Percentiles rank a stretch among this genome's conserved stretches.
Conservation (phyloP, 257 asterid genomes). For the Nicotiana undulata region DNA sequence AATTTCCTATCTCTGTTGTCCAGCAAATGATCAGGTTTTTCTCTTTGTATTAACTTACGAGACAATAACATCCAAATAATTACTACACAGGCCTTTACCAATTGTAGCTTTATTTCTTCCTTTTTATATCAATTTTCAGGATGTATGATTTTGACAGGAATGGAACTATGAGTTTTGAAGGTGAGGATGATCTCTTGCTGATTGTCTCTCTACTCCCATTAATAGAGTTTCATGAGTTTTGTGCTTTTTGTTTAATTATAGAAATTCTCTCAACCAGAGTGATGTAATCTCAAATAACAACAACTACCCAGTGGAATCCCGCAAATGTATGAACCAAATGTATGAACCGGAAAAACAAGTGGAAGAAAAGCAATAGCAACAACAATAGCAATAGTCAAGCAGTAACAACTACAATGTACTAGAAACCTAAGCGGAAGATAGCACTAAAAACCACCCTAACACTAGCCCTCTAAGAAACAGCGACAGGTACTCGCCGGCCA, state of each 20-base stretch:
- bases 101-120: background rate
- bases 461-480: too few relatives aligned
- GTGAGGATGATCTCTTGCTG: conserved; percentile 15
- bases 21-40: conserved; percentile 77
- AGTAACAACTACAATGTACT: too few relatives aligned
- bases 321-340: too few relatives aligned
- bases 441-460: too few relatives aligned
- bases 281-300: background rate
- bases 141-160: conserved; percentile 74
- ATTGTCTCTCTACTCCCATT: background rate
- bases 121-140: conserved; percentile 30
- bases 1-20: conserved; percentile 58
- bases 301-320: too few relatives aligned
- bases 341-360: too few relatives aligned
- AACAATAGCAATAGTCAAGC: too few relatives aligned
- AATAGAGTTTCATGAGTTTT: background rate
- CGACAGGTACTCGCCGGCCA: too few relatives aligned
- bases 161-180: conserved; percentile 83
- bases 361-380: too few relatives aligned
- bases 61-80: background rate
- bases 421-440: too few relatives aligned
- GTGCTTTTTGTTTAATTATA: background rate
- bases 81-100: background rate
- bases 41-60: background rate
- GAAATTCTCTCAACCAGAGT: background rate